Conservation (phyloP, 352 stramenopile species). For the Phytopythium sindhum region DNA sequence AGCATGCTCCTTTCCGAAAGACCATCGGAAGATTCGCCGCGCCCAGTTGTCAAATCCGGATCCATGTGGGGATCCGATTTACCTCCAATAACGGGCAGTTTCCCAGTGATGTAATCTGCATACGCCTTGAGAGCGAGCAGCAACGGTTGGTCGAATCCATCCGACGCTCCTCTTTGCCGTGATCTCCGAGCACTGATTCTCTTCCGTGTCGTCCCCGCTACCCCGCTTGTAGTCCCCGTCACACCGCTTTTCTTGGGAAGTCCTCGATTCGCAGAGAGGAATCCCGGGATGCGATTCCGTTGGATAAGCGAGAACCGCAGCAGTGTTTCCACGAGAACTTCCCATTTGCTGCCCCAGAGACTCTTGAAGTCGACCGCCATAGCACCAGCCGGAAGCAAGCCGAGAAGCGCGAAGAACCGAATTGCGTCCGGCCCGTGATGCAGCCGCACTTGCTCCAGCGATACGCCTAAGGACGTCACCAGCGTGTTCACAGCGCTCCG, state of each 20-base stretch:
- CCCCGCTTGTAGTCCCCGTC: conserved; percentile 17
- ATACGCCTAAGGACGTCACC: conserved; percentile 70
- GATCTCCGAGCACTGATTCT: conserved; percentile 10
- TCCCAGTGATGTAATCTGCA: conserved; percentile 62
- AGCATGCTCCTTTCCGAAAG: conserved; percentile 46
- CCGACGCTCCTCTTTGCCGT: conserved; percentile 26
- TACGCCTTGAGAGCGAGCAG: conserved; percentile 66
- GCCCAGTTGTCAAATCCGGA: conserved; percentile 20
- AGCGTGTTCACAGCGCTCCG: conserved; percentile 74
- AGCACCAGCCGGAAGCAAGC: conserved; percentile 60
- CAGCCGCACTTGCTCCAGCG: conserved; percentile 67
- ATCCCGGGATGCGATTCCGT: conserved; percentile 65
- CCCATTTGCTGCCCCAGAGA: conserved; percentile 65
- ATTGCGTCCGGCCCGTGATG: conserved; percentile 67
- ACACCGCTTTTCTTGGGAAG: conserved; percentile 42
- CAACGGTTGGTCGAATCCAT: conserved; percentile 58
- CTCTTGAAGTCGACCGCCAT: conserved; percentile 80
- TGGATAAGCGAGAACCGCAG: conserved; percentile 77
- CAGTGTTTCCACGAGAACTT: conserved; percentile 57
- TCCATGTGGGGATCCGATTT: conserved; percentile 26
- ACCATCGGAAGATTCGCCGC: conserved; percentile 9
- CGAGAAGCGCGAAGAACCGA: conserved; percentile 72
- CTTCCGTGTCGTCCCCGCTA: neutral
- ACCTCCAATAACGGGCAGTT: conserved; percentile 7
- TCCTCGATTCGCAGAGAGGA: conserved; percentile 50